Conservation (phyloP, 176 grass and related monocot species). For the Cocos nucifera region DNA sequence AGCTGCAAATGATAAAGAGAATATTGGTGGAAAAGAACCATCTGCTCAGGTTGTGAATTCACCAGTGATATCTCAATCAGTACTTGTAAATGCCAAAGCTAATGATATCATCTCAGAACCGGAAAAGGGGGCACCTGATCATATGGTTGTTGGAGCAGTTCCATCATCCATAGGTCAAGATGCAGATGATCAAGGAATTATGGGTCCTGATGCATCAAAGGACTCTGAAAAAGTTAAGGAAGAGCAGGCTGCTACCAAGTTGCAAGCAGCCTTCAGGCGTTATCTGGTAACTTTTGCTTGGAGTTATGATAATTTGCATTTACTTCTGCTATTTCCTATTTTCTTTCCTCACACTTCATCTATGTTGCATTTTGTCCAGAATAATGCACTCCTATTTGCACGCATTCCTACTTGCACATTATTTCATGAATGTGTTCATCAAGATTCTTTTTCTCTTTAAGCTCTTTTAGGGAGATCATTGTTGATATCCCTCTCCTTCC, state of each 20-base stretch:
- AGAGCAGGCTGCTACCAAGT: conserved; percentile 70
- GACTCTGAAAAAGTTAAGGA: conserved; percentile 35
- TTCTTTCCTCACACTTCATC: neutral
- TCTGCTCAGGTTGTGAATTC: conserved; percentile 35
- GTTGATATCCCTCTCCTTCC: no score
- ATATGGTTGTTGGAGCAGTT: conserved; percentile 8
- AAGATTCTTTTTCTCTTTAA: no score
- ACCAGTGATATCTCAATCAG: conserved; percentile 62
- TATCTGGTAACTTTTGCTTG: conserved; percentile 51
- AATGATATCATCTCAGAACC: conserved; percentile 23
- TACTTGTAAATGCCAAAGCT: conserved; percentile 38
- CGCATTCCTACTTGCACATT: no score
- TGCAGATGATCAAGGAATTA: conserved; percentile 24
- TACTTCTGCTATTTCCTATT: no score
- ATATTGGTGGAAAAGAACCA: conserved; percentile 31
- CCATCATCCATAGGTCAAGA: conserved; percentile 23
- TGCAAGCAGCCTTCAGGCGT: conserved; percentile 90
- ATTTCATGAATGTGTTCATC: no score
- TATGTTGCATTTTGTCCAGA: no score
- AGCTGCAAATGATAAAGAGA: conserved; percentile 37
- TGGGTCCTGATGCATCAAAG: conserved; percentile 21
- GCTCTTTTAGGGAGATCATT: no score
- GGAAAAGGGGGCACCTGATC: conserved; percentile 28
- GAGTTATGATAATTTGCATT: neutral
- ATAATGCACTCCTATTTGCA: no score